phyloP scores from a whole-genome alignment of 164 flowering plant genomes.

The Saururus chinensis region DNA sequence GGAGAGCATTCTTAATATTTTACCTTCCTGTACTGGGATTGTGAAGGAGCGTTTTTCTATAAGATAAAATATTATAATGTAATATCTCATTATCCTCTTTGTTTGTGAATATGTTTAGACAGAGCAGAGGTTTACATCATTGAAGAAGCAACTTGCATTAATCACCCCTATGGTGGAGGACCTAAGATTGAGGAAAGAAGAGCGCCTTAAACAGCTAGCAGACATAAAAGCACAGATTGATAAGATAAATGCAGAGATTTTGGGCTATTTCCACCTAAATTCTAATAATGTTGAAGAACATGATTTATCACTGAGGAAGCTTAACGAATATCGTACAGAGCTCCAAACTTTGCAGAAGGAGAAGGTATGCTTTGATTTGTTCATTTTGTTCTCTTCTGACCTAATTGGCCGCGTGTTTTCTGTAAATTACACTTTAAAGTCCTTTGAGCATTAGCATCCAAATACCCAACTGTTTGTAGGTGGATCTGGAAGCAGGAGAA shows the following conservation, averaged over 20 bases:
- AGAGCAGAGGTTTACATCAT: constrained; percentile 40
- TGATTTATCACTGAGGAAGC: constrained; percentile 64
- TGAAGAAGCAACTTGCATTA: constrained; percentile 66
- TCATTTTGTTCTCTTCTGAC: background rate
- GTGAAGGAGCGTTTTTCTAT: too few species aligned
- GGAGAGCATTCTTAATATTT: too few species aligned
- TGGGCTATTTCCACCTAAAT: constrained; percentile 34
- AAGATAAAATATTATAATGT: too few species aligned
- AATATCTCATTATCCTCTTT: background rate
- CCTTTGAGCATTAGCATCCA: too few species aligned
- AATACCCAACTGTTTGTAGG: too few species aligned
- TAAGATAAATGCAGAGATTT: constrained; percentile 66
- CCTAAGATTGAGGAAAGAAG: constrained; percentile 52
- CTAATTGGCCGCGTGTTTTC: background rate
- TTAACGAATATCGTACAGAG: constrained; percentile 54
- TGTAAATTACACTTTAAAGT: too few species aligned
- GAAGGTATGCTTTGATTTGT: constrained; percentile 35
- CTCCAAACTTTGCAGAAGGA: constrained; percentile 68
- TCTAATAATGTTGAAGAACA: constrained; percentile 35
- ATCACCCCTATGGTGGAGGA: constrained; percentile 63
- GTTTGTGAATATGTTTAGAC: constrained; percentile 12
- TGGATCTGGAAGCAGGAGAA: too few species aligned
- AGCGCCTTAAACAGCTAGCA: constrained; percentile 60
- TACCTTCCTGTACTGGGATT: too few species aligned
- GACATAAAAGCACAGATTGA: constrained; percentile 60